Evolutionary conservation across 2,329 filamentous ascomycete species (phyloP).

Genomic region (Penicillium sp.): DNA sequence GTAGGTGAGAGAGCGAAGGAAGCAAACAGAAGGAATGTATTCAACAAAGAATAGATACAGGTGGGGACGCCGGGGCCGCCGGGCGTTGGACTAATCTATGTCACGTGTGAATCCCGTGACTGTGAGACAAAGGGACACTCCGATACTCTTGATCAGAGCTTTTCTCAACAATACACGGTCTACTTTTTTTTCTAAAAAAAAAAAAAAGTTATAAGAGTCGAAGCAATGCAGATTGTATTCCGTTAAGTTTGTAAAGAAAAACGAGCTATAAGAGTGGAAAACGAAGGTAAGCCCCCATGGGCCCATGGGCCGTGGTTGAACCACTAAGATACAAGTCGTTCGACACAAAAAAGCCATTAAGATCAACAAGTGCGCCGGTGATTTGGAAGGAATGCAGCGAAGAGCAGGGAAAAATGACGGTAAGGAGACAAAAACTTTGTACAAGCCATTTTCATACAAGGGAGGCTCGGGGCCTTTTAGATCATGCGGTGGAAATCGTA

Average conservation of each 20-base stretch:
- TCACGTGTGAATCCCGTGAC: conserved; percentile 8
- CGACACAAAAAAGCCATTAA: conserved; percentile 34
- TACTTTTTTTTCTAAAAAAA: background rate
- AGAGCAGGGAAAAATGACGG: conserved; percentile 12
- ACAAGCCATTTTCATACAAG: conserved; percentile 34
- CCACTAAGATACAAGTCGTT: conserved; percentile 32
- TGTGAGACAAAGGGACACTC: background rate
- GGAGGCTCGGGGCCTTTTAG: conserved; percentile 2
- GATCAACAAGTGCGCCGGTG: conserved; percentile 27
- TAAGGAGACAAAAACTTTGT: conserved; percentile 28
- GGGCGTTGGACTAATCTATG: background rate
- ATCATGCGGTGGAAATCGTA: conserved; percentile 8
- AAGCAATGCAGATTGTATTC: conserved; percentile 29
- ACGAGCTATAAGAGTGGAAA: conserved; percentile 24
- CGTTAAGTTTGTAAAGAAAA: conserved; percentile 17
- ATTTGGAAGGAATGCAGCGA: conserved; percentile 26
- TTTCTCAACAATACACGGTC: background rate
- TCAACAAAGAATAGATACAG: background rate
- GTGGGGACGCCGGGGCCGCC: conserved; percentile 1
- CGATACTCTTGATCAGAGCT: too few relatives aligned
- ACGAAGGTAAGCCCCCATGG: conserved; percentile 25
- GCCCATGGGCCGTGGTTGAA: conserved; percentile 26
- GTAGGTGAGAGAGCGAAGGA: background rate
- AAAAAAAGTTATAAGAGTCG: background rate
- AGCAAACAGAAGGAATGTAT: background rate